These are phyloP conservation scores for Hortiboletus campestris DNA, from an alignment of 768 basidiomycete species.

Conservation along the genomic window DNA sequence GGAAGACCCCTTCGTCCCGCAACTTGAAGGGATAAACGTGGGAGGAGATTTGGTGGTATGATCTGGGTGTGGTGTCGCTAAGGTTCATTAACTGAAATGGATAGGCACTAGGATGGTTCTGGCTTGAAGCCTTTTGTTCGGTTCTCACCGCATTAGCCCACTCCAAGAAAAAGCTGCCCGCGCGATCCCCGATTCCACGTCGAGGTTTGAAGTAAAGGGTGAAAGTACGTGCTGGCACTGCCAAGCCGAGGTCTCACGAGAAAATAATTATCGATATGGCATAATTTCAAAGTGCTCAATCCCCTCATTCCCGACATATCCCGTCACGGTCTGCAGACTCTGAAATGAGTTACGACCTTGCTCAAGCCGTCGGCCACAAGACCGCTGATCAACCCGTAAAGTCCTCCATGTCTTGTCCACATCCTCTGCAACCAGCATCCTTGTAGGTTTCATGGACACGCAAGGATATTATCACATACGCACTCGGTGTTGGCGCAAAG, in stretches of 20 bases:
- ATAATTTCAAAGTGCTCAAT: too few relatives aligned
- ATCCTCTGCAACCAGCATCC: background rate
- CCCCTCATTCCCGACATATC: too few relatives aligned
- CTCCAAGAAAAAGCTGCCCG: too few relatives aligned
- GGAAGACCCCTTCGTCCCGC: background rate
- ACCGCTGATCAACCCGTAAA: constrained; percentile 52
- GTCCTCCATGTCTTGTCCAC: constrained; percentile 15
- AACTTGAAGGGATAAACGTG: constrained; percentile 2
- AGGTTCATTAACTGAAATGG: background rate
- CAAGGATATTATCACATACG: constrained; percentile 78
- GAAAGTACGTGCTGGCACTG: too few relatives aligned
- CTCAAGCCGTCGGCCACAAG: constrained; percentile 62
- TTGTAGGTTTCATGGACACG: constrained; percentile 79
- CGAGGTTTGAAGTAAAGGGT: too few relatives aligned
- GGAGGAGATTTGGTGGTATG: background rate
- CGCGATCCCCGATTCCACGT: too few relatives aligned
- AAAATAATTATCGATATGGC: too few relatives aligned
- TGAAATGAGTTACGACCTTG: constrained; percentile 56
- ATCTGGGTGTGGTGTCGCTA: background rate
- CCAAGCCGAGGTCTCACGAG: too few relatives aligned
- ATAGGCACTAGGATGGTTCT: too few relatives aligned
- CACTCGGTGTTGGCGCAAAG: constrained; percentile 80
- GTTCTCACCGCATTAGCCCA: too few relatives aligned
- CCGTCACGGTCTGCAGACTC: too few relatives aligned
- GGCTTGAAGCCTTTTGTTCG: too few relatives aligned